These are phyloP conservation scores for Wakefieldia striispora DNA, from an alignment of 768 basidiomycete genomes.

Conservation along the genomic window DNA sequence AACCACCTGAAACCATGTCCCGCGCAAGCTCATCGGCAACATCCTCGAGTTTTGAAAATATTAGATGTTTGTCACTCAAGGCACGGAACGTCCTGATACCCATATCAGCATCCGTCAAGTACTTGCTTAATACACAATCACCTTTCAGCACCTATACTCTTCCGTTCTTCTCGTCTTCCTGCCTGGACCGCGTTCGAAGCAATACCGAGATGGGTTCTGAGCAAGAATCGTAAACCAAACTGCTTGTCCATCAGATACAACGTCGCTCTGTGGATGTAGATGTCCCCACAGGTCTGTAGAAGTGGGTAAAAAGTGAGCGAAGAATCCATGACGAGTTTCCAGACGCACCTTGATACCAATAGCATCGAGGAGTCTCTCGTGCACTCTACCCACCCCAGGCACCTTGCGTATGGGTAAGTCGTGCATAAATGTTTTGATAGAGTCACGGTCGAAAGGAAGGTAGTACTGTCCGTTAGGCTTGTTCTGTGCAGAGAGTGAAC, in stretches of 20 bases:
- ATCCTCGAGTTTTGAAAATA: slow-evolving; percentile 75
- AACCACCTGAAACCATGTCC: slow-evolving; percentile 77
- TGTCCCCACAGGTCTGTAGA: slow-evolving; percentile 83
- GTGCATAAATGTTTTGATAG: slow-evolving; percentile 74
- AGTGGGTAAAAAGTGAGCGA: neutral
- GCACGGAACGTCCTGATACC: slow-evolving; percentile 69
- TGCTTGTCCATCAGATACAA: slow-evolving; percentile 86
- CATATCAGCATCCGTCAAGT: neutral
- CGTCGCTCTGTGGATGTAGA: slow-evolving; percentile 69
- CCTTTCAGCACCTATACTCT: slow-evolving; percentile 93
- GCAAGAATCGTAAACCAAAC: slow-evolving; percentile 73
- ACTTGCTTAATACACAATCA: slow-evolving; percentile 24
- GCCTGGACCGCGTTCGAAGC: slow-evolving; percentile 81
- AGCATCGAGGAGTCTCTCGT: slow-evolving; percentile 82
- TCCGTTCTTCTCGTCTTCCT: slow-evolving; percentile 74
- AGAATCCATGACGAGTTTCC: neutral
- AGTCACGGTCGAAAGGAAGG: slow-evolving; percentile 60
- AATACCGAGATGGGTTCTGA: slow-evolving; percentile 82
- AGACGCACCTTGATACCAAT: slow-evolving; percentile 70
- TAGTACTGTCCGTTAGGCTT: slow-evolving; percentile 93
- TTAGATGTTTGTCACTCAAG: slow-evolving; percentile 58
- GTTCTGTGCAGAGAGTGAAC: slow-evolving; percentile 48
- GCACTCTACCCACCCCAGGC: slow-evolving; percentile 88
- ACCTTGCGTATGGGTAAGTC: slow-evolving; percentile 84
- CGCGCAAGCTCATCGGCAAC: slow-evolving; percentile 78